Evolutionary conservation across 805 yeast species (phyloP).

Genomic region (Sungouiella blattae): DNA sequence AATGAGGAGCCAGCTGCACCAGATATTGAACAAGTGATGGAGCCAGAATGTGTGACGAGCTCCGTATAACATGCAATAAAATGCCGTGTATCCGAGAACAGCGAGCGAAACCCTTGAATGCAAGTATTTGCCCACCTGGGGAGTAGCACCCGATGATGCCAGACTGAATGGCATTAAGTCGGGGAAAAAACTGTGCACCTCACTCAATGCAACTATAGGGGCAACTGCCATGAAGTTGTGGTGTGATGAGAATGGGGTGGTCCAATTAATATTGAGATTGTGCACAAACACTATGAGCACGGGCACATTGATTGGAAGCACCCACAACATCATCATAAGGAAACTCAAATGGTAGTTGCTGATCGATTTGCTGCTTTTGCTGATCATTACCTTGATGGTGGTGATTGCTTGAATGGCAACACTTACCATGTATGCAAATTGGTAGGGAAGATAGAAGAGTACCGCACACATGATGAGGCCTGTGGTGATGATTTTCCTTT

Average conservation of each 20-base stretch:
- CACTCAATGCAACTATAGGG: constrained; percentile 64
- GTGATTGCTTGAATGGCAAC: constrained; percentile 56
- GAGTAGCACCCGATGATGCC: constrained; percentile 3
- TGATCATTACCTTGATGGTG: constrained; percentile 32
- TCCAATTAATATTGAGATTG: constrained; percentile 73
- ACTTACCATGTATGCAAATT: constrained; percentile 66
- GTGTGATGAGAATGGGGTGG: constrained; percentile 80
- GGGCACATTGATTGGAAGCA: constrained; percentile 76
- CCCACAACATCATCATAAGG: constrained; percentile 68
- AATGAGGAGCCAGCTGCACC: constrained; percentile 50
- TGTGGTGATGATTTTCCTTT: constrained; percentile 24
- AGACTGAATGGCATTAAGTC: constrained; percentile 36
- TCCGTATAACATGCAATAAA: constrained; percentile 70
- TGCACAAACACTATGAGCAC: constrained; percentile 78
- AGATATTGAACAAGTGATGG: constrained; percentile 68
- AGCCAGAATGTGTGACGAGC: constrained; percentile 80
- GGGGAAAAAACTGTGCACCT: constrained; percentile 37
- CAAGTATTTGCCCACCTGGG: constrained; percentile 1
- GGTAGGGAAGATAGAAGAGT: constrained; percentile 72
- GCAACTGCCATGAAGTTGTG: constrained; percentile 76
- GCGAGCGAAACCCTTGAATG: constrained; percentile 17
- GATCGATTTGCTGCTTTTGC: constrained; percentile 15
- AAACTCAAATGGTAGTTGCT: constrained; percentile 63
- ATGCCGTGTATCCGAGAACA: constrained; percentile 48
- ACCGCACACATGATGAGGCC: constrained; percentile 42